Conservation (phyloP, 306 rosid genomes). For the Sphenostylis stenocarpa region DNA sequence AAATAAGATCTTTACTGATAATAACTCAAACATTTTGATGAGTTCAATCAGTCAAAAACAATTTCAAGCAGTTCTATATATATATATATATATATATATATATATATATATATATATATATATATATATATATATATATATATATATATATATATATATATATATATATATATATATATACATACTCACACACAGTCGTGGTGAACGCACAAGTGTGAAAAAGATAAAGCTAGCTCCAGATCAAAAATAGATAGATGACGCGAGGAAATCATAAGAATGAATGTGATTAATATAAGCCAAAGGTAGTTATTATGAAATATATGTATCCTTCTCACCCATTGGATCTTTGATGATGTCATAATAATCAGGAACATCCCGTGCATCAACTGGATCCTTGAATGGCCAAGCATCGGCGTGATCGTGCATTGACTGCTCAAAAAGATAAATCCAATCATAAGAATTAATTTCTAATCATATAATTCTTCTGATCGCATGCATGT, state of each 20-base stretch:
- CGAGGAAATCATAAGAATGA: background rate
- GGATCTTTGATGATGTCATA: conserved; percentile 95
- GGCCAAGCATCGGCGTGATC: conserved; percentile 98
- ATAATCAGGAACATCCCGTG: conserved; percentile 95
- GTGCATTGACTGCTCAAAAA: conserved; percentile 60
- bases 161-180: too few species aligned
- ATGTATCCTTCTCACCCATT: conserved; percentile 61
- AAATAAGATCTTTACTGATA: too few species aligned
- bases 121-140: too few species aligned
- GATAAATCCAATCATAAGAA: conserved; percentile 22
- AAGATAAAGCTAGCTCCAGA: background rate
- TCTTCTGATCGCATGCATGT: background rate
- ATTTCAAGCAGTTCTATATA: too few species aligned
- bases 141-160: too few species aligned
- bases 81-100: too few species aligned
- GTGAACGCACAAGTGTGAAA: too few species aligned
- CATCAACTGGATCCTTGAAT: conserved; percentile 94
- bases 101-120: too few species aligned
- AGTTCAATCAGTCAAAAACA: too few species aligned
- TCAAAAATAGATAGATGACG: too few species aligned
- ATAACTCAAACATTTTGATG: too few species aligned
- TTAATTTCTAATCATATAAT: conserved; percentile 4
- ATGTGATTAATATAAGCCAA: background rate
- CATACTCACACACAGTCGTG: too few species aligned
- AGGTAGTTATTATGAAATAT: conserved; percentile 10